Evolutionary conservation across 371 early-diverging fungal species (phyloP).

Genomic region (Mucor mucedo): DNA sequence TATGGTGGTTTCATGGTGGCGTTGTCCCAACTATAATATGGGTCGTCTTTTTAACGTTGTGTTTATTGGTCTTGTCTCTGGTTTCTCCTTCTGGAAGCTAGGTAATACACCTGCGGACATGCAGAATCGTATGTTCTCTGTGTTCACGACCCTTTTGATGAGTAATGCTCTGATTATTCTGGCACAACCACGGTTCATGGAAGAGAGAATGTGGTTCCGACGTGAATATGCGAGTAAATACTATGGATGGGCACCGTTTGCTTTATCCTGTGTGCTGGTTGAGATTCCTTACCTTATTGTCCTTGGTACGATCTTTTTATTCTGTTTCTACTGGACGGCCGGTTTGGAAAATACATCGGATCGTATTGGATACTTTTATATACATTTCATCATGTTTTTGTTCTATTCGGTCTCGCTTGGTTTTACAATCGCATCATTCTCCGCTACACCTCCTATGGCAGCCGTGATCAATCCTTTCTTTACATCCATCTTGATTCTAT

Average conservation of each 20-base stretch:
- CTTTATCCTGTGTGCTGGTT: conserved; percentile 54
- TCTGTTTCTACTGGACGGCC: conserved; percentile 77
- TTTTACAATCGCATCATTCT: conserved; percentile 50
- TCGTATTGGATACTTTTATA: conserved; percentile 65
- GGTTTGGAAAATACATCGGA: conserved; percentile 58
- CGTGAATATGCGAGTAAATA: conserved; percentile 77
- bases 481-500: conserved; percentile 69
- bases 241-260: conserved; percentile 73
- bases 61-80: conserved; percentile 64
- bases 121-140: conserved; percentile 71
- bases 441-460: conserved; percentile 65
- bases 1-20: conserved; percentile 68
- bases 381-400: conserved; percentile 62
- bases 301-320: conserved; percentile 61
- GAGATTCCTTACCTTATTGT: conserved; percentile 63
- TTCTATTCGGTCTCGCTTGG: conserved; percentile 73
- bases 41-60: conserved; percentile 58
- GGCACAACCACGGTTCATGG: conserved; percentile 74
- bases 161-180: conserved; percentile 69
- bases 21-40: conserved; percentile 69
- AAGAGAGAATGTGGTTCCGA: conserved; percentile 71
- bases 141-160: conserved; percentile 71
- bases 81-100: conserved; percentile 77
- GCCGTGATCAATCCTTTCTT: conserved; percentile 76
- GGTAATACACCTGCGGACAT: conserved; percentile 60